phyloP scores from a whole-genome alignment of 257 asterid genomes.

The Fraxinus quadrangulata region DNA sequence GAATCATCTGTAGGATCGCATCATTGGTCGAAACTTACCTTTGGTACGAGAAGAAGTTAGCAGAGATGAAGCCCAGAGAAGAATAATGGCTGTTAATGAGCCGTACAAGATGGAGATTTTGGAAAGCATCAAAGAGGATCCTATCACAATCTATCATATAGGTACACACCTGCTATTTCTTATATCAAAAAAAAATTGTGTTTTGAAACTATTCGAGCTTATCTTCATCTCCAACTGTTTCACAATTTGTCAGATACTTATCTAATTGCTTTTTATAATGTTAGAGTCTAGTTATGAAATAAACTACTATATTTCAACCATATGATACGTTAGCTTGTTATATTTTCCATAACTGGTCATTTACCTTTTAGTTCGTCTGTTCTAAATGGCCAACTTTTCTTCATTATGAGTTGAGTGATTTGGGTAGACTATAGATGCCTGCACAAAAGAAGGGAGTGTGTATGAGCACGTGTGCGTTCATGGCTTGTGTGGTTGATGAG shows the following conservation, averaged over 20 bases:
- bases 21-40: conserved; percentile 77
- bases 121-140: conserved; percentile 81
- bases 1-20: conserved; percentile 79
- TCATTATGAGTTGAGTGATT: neutral
- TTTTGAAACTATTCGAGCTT: neutral
- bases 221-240: neutral
- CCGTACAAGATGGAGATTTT: conserved; percentile 92
- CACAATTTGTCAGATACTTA: neutral
- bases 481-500: neutral
- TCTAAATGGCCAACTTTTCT: neutral
- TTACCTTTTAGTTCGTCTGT: neutral
- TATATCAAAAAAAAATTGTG: neutral
- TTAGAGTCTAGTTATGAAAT: neutral
- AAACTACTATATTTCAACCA: neutral
- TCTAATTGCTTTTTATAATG: neutral
- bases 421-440: neutral
- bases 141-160: conserved; percentile 89
- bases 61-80: conserved; percentile 77
- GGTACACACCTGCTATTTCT: conserved; percentile 43
- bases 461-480: neutral
- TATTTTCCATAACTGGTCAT: neutral
- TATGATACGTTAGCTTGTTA: neutral
- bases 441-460: neutral
- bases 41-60: conserved; percentile 85
- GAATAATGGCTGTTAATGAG: conserved; percentile 75